phyloP scores from a whole-genome alignment of 768 basidiomycete genomes.

The Lactarius tabidus region DNA sequence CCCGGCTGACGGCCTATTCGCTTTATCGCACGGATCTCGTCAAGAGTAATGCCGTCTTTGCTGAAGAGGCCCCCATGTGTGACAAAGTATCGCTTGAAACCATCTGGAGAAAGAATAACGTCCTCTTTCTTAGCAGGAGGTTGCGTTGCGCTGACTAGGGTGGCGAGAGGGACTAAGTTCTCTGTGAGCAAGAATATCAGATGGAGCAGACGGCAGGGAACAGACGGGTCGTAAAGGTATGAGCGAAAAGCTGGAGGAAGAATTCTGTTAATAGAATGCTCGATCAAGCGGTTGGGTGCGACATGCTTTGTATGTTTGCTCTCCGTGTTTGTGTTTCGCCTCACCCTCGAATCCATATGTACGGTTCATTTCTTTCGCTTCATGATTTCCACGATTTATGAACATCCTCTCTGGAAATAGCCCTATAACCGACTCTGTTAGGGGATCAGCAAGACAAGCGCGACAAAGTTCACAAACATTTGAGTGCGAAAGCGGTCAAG shows the following conservation, averaged over 20 bases:
- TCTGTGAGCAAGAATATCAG: not conserved
- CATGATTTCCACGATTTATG: constrained; percentile 96
- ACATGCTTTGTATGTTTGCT: constrained; percentile 84
- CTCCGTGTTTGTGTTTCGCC: constrained; percentile 94
- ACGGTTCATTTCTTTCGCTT: constrained; percentile 95
- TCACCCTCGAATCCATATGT: constrained; percentile 95
- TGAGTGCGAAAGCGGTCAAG: constrained; percentile 88
- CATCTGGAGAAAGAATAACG: constrained; percentile 77
- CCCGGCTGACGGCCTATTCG: constrained; percentile 90
- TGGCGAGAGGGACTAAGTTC: constrained; percentile 77
- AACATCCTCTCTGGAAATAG: constrained; percentile 85
- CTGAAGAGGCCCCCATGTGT: constrained; percentile 97
- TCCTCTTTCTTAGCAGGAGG: constrained; percentile 40
- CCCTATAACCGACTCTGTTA: constrained; percentile 49
- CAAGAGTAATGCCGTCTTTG: constrained; percentile 90
- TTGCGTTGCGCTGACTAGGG: constrained; percentile 73
- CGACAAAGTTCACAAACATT: constrained; percentile 54
- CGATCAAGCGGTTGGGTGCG: not conserved
- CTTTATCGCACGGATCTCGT: constrained; percentile 85
- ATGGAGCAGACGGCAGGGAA: not conserved
- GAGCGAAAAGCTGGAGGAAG: constrained; percentile 69
- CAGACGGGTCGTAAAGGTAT: constrained; percentile 84
- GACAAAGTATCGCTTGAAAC: constrained; percentile 85
- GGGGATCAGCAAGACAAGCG: not conserved
- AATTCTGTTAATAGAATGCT: not conserved